Base-by-base conservation (phyloP, 495 filamentous ascomycete genomes). In the Penicillium crystallinum region DNA sequence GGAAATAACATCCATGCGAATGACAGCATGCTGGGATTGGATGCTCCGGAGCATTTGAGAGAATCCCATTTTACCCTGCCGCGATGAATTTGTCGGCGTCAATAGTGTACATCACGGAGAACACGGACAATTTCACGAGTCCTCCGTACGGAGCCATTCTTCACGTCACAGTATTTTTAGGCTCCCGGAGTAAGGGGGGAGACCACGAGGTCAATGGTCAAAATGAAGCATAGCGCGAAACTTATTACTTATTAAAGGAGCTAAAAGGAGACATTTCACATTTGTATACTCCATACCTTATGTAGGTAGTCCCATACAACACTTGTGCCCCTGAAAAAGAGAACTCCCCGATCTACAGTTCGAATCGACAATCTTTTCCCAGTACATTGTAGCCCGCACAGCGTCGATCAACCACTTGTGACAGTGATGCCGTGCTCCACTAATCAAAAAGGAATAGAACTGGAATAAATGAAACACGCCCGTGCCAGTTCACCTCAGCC, bases 381-480 rank as follows among this genome's bases (percentile, higher is more conserved):
- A n/a, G n/a, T 31, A 8, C 29, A 23, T 23, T 8, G 5, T 6
- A 27, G 23, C 7, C 23, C 23, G 23, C 23, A 27, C 3, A 3
- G 23, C 38, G 47, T 49, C 47, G 47, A 49, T 49, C 47, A 35
- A 6, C 46, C 39, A 18, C 46, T 39, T 29, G 25, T 30, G 33
- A 37, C 22, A 23, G 9, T 23, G 14, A 46, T 39, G 47, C 53
- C 37, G 36, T 27, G 42, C 49, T 57, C 57, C 57, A 57, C 57
- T 42, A 17, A 40, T 46, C 52, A 29, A 57, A 31, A 19, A 9
- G 27, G 27, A 44, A 31, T 33, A 0, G 11, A 31, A 35, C 31
- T 22, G 47, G 11, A 50, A 42, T 42, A 50, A 61, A 61, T 58
- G 58, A 61, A 58, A 61, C 58, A 50, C 25, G 43, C 43, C 57